Conservation (phyloP, 1,139 yeast species). For the Geotrichum bryndzae region DNA sequence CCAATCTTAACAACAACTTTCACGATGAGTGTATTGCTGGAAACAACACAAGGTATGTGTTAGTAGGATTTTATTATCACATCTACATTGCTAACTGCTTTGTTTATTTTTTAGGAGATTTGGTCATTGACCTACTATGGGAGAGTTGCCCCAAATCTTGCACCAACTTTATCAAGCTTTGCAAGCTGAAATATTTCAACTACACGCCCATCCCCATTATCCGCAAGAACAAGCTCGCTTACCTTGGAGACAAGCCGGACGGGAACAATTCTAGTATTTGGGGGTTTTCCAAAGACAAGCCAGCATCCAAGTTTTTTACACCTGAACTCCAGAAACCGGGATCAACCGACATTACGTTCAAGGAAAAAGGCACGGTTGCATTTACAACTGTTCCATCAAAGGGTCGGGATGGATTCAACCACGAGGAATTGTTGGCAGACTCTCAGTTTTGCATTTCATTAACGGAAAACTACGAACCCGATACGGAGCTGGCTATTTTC, state of each 20-base stretch:
- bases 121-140: constrained; percentile 49
- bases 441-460: constrained; percentile 34
- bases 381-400: constrained; percentile 11
- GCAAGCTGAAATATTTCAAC: constrained; percentile 49
- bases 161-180: constrained; percentile 49
- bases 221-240: constrained; percentile 30
- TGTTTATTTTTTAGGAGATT: constrained; percentile 32
- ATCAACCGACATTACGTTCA: constrained; percentile 1
- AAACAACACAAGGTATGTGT: constrained; percentile 48
- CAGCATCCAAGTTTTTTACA: constrained; percentile 2
- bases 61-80: neutral
- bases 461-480: constrained; percentile 19
- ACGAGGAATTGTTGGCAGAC: constrained; percentile 25
- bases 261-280: constrained; percentile 5
- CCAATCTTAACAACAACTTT: neutral
- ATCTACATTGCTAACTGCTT: neutral
- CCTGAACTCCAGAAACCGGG: constrained; percentile 12
- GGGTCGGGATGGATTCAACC: constrained; percentile 8
- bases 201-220: constrained; percentile 47
- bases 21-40: constrained; percentile 52
- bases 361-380: constrained; percentile 13
- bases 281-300: constrained; percentile 6
- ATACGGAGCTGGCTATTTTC: constrained; percentile 34
- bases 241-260: constrained; percentile 4
- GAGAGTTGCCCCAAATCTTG: constrained; percentile 40